These are phyloP conservation scores for Ceratocystis ficicola DNA, from an alignment of 2,329 filamentous ascomycete genomes.

Conservation along the genomic window DNA sequence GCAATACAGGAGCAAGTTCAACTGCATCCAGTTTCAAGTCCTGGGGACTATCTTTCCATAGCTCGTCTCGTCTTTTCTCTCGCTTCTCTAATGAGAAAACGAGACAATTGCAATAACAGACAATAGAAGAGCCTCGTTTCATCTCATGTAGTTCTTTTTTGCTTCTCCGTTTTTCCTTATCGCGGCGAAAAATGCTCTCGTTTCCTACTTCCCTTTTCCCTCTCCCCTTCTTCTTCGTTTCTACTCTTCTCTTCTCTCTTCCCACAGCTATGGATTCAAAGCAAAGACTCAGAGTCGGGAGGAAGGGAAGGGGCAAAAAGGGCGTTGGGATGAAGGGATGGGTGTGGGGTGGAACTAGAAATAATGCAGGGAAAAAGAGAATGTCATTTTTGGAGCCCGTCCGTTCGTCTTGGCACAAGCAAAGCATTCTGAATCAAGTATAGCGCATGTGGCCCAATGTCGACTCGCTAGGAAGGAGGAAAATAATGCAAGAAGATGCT, in stretches of 20 bases:
- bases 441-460: neutral
- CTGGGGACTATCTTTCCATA: neutral
- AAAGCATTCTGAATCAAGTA: neutral
- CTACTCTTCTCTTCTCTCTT: neutral
- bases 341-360: neutral
- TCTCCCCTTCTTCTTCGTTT: neutral
- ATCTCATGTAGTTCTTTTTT: neutral
- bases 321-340: neutral
- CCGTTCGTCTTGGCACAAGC: slow-evolving; percentile 6
- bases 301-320: neutral
- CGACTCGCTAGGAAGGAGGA: neutral
- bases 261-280: slow-evolving; percentile 2
- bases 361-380: neutral
- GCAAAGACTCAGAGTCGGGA: neutral
- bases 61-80: slow-evolving; percentile 9
- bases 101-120: neutral
- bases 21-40: neutral
- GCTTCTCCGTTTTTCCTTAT: neutral
- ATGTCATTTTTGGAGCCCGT: slow-evolving; percentile 8
- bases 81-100: slow-evolving; percentile 4
- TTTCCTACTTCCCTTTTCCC: neutral
- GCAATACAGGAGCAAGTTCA: neutral
- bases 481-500: neutral
- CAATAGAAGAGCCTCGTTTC: neutral
- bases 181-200: neutral